A percentile compares a stretch with the other conserved stretches of the same genome.
Evolutionary conservation across 352 stramenopile species (phyloP).

Genomic region (Phytophthora pisi): DNA sequence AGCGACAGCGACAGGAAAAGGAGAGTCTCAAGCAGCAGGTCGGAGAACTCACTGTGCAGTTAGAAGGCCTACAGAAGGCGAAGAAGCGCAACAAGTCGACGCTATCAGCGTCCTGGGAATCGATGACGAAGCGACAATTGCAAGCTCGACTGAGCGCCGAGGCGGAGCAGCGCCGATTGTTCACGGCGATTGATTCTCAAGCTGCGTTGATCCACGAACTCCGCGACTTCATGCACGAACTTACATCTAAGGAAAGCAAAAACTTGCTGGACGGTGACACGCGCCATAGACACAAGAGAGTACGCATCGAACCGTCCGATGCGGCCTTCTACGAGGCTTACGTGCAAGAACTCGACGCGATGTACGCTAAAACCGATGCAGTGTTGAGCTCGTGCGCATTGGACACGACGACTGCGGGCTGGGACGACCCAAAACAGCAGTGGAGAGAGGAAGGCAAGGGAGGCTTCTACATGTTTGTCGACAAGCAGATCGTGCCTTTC

Average conservation of each 20-base stretch:
- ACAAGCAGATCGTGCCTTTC: not conserved
- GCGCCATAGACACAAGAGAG: not conserved
- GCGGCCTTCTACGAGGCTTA: not conserved
- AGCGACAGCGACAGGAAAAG: conserved; percentile 6
- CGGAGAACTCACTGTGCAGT: not conserved
- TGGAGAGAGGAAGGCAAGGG: not conserved
- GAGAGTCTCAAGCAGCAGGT: conserved; percentile 7
- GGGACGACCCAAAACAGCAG: not conserved
- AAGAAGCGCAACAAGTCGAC: not conserved
- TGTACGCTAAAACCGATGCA: not conserved
- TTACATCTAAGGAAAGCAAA: not conserved
- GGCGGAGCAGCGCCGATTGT: conserved; percentile 7
- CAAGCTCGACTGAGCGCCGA: conserved; percentile 11
- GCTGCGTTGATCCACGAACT: conserved; percentile 4
- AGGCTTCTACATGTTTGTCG: not conserved
- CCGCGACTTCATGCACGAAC: too few species aligned
- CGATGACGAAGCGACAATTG: conserved; percentile 7
- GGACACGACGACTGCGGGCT: not conserved
- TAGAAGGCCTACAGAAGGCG: conserved; percentile 1
- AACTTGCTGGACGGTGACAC: not conserved
- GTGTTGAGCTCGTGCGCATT: not conserved
- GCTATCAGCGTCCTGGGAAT: conserved; percentile 5
- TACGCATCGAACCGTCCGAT: not conserved
- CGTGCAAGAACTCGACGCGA: not conserved
- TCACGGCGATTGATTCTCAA: not conserved